Conservation (phyloP, 78 protist genomes). For the Mantamonas sphyraenae region DNA sequence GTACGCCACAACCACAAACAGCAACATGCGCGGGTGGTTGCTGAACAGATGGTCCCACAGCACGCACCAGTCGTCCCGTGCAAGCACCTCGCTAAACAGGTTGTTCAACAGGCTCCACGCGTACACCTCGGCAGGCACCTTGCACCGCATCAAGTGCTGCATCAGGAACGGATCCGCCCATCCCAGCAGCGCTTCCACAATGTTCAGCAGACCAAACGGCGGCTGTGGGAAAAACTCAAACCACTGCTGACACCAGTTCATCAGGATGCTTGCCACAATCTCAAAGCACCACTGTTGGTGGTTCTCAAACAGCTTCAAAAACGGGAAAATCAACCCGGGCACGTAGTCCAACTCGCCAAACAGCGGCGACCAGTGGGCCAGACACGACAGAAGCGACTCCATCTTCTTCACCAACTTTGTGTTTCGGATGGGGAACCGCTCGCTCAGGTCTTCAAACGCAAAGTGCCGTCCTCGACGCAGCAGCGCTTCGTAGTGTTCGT, state of each 20-base stretch:
- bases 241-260: conserved; percentile 10
- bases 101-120: conserved; percentile 23
- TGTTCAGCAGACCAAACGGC: background rate
- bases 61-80: conserved; percentile 18
- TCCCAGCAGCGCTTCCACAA: background rate
- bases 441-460: background rate
- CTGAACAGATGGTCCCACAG: conserved; percentile 30
- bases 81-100: conserved; percentile 7
- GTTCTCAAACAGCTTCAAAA: background rate
- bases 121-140: background rate
- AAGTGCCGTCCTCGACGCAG: conserved; percentile 4
- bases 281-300: conserved; percentile 22
- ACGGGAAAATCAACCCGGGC: conserved; percentile 19
- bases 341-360: background rate
- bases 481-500: background rate
- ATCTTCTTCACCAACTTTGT: background rate
- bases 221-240: conserved; percentile 17
- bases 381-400: conserved; percentile 8
- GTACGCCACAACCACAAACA: background rate
- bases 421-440: background rate
- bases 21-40: background rate
- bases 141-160: background rate
- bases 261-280: background rate
- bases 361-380: conserved; percentile 20
- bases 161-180: background rate